Evolutionary conservation across 1,284 basidiomycete genomes (phyloP).

Genomic region (Cystobasidiaceae sp.): DNA sequence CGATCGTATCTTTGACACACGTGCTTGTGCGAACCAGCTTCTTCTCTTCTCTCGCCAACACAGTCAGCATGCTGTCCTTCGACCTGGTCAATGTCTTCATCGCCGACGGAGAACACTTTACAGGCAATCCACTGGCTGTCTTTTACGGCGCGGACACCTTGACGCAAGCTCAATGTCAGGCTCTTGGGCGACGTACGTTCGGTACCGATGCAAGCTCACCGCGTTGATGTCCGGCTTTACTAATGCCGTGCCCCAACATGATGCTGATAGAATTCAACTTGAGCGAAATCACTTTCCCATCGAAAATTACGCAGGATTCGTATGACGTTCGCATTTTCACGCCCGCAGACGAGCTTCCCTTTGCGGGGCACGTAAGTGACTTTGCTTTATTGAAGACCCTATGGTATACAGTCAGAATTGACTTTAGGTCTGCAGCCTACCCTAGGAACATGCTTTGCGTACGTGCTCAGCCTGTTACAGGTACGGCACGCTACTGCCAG

Average conservation of each 20-base stretch:
- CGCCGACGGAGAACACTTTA: constrained; percentile 5
- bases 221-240: no score
- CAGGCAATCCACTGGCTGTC: constrained; percentile 30
- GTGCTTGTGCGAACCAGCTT: no score
- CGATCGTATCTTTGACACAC: no score
- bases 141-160: constrained; percentile 10
- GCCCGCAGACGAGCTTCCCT: constrained; percentile 10
- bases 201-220: background rate
- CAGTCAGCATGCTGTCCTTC: background rate
- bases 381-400: no score
- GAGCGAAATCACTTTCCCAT: constrained; percentile 26
- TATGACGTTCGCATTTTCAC: constrained; percentile 26
- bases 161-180: constrained; percentile 13
- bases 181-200: constrained; percentile 17
- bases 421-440: constrained; percentile 23
- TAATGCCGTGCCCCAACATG: background rate
- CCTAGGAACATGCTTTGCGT: constrained; percentile 27
- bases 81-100: constrained; percentile 28
- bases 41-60: no score
- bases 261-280: constrained; percentile 25
- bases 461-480: background rate
- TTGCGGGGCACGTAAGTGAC: constrained; percentile 27
- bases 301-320: background rate
- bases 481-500: no score
- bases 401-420: no score